phyloP scores from a whole-genome alignment of 345 rosid species.

The Ricinus communis region DNA sequence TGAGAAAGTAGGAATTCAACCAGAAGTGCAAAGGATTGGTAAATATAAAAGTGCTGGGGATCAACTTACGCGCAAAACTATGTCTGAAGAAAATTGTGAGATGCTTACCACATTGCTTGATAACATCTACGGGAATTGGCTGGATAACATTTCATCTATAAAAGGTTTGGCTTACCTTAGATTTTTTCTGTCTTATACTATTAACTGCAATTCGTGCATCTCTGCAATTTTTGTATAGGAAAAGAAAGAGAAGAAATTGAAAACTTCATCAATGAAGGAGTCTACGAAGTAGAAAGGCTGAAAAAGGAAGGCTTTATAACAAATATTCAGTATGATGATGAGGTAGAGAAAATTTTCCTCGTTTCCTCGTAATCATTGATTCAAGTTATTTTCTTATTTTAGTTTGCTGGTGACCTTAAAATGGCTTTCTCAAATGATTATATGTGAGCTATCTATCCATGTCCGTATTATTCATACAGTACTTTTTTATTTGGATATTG shows the following conservation, averaged over 20 bases:
- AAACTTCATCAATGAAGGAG: constrained; percentile 83
- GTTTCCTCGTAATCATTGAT: not conserved
- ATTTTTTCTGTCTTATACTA: constrained; percentile 20
- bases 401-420: not conserved
- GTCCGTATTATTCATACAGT: not conserved
- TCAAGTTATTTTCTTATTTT: not conserved
- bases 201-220: constrained; percentile 26
- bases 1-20: constrained; percentile 88
- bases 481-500: constrained; percentile 10
- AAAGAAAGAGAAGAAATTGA: constrained; percentile 75
- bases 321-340: constrained; percentile 75
- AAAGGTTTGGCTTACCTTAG: constrained; percentile 55
- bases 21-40: constrained; percentile 89
- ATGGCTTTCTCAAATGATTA: not conserved
- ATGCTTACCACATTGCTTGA: constrained; percentile 89
- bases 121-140: constrained; percentile 89
- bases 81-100: constrained; percentile 93
- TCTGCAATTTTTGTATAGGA: constrained; percentile 52
- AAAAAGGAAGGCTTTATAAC: constrained; percentile 91
- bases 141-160: constrained; percentile 70
- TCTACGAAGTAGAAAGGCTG: constrained; percentile 75
- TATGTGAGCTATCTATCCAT: not conserved
- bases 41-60: constrained; percentile 98
- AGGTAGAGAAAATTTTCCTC: constrained; percentile 46
- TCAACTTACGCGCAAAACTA: constrained; percentile 71